Conservation (phyloP, 1,139 yeast genomes). For the Kurtzmaniella natalensis region DNA sequence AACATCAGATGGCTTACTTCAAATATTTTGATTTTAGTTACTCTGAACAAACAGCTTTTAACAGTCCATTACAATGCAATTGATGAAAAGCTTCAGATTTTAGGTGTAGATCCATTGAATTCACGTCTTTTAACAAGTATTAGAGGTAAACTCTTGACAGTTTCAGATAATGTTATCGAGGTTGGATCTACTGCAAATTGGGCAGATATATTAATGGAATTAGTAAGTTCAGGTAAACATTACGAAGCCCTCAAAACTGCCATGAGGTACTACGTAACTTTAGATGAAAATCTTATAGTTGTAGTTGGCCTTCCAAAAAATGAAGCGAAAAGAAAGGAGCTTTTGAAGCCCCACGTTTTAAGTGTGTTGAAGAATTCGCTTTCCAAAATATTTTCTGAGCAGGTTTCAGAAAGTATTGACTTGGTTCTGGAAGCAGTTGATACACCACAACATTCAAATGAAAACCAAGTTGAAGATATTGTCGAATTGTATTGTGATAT, state of each 20-base stretch:
- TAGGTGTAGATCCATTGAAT: constrained; percentile 5
- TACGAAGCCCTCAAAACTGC: constrained; percentile 54
- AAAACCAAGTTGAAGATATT: constrained; percentile 1
- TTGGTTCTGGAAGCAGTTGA: too few relatives aligned
- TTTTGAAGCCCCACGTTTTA: constrained; percentile 52
- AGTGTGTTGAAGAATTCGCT: constrained; percentile 54
- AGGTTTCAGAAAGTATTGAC: too few relatives aligned
- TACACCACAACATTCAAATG: background rate
- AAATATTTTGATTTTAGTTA: constrained; percentile 41
- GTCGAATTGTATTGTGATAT: constrained; percentile 21
- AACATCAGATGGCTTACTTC: constrained; percentile 59
- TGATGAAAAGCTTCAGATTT: background rate
- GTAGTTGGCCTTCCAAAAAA: constrained; percentile 53
- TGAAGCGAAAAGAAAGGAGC: constrained; percentile 35
- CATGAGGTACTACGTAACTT: constrained; percentile 43
- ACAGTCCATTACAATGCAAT: constrained; percentile 2
- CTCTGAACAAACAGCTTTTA: constrained; percentile 6
- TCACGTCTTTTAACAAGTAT: background rate
- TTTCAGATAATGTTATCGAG: constrained; percentile 10
- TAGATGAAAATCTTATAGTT: constrained; percentile 43
- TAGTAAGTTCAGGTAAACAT: constrained; percentile 47
- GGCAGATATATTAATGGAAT: constrained; percentile 60
- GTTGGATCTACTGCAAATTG: constrained; percentile 43
- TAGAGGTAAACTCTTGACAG: constrained; percentile 23
- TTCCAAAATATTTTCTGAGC: constrained; percentile 10